Conservation (phyloP, 371 early-diverging fungal species). For the Mortierella sp. region DNA sequence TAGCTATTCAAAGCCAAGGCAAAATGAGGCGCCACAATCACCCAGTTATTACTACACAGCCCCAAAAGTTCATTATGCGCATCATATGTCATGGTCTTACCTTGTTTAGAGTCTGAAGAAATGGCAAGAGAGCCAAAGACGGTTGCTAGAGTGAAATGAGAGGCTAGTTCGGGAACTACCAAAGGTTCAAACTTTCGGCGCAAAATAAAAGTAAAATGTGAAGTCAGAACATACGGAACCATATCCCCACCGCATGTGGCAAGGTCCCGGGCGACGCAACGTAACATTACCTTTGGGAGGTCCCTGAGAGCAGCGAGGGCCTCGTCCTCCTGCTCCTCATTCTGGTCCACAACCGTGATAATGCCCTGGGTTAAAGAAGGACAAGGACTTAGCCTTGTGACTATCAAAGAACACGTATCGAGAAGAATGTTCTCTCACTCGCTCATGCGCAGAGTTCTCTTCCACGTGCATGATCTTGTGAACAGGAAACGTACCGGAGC, state of each 20-base stretch:
- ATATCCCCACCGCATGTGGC: no score
- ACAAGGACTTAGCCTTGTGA: no score
- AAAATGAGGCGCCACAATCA: background rate
- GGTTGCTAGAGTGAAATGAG: constrained; percentile 39
- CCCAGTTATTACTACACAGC: no score
- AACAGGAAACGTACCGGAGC: background rate
- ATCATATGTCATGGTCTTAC: constrained; percentile 2
- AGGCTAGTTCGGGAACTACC: constrained; percentile 19
- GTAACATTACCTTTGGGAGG: constrained; percentile 42
- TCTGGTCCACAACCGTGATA: constrained; percentile 31
- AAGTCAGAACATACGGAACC: no score
- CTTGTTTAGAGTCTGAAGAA: background rate
- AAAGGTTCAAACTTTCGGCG: constrained; percentile 37
- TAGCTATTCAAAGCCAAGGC: background rate
- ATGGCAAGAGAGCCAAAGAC: constrained; percentile 39
- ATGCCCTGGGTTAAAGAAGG: constrained; percentile 23
- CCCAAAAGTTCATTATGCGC: no score
- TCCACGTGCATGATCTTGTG: background rate
- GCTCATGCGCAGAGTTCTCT: background rate
- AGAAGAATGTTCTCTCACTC: no score
- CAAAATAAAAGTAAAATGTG: no score
- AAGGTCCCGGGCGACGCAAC: no score
- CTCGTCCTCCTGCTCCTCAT: constrained; percentile 37
- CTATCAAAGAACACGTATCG: no score
- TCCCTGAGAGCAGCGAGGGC: constrained; percentile 22